Evolutionary conservation across 495 filamentous ascomycete species (phyloP).

Genomic region (Pyrenula aspistea): DNA sequence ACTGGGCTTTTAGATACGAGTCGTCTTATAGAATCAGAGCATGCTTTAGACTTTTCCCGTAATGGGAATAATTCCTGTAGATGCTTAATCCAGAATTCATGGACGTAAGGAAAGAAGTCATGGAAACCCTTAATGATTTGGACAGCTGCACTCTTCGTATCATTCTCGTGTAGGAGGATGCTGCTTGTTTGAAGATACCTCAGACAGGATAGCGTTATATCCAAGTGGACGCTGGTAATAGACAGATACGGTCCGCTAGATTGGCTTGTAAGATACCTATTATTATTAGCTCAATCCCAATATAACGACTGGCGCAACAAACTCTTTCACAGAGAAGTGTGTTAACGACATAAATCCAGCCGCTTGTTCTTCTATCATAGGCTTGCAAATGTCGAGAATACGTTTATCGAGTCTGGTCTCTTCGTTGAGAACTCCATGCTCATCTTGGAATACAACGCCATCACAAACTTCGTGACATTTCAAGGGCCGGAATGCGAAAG

Average conservation of each 20-base stretch:
- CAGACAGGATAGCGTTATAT: background rate
- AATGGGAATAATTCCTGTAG: background rate
- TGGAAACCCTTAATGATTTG: background rate
- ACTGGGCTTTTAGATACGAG: no score
- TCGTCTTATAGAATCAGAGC: no score
- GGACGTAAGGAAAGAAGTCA: background rate
- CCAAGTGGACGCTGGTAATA: background rate
- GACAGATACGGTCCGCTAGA: background rate
- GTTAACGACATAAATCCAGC: background rate
- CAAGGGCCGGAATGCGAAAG: background rate
- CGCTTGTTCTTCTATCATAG: background rate
- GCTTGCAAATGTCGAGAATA: background rate
- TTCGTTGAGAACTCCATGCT: background rate
- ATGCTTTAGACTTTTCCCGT: no score
- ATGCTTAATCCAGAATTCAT: background rate
- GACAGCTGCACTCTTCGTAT: background rate
- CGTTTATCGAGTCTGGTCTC: background rate
- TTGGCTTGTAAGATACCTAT: background rate
- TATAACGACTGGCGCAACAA: background rate
- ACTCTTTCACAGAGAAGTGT: background rate
- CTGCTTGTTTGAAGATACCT: background rate
- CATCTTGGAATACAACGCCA: background rate
- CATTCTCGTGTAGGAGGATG: background rate
- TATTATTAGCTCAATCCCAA: background rate
- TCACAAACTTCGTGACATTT: background rate